Percentiles rank a stretch among this genome's conserved stretches.
Conservation (phyloP, 352 stramenopile species). For the Globisporangium mamillatum region DNA sequence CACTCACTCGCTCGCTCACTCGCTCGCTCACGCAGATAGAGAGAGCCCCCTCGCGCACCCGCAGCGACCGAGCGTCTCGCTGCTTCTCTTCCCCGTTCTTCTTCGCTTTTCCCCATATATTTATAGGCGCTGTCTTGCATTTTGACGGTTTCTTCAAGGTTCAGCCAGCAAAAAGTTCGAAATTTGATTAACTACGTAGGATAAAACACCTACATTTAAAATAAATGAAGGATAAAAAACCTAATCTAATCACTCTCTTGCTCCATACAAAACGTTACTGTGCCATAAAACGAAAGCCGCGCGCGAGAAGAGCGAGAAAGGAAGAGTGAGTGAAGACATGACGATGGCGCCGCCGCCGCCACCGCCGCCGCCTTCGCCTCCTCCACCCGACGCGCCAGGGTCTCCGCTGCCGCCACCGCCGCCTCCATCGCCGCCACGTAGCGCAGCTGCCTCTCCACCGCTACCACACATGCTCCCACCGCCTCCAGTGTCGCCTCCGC, state of each 20-base stretch:
- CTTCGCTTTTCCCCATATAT: neutral
- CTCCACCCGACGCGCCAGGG: neutral
- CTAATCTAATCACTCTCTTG: neutral
- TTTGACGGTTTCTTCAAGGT: too few species aligned
- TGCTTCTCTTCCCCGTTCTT: neutral
- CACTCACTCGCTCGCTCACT: neutral
- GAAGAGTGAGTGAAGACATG: neutral
- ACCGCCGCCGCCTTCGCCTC: conserved; percentile 1
- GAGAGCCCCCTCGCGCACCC: neutral
- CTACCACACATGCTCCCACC: neutral
- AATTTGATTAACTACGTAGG: too few species aligned
- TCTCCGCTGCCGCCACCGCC: conserved; percentile 4
- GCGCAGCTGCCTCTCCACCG: neutral
- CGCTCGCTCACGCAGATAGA: neutral
- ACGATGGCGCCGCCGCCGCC: conserved; percentile 4
- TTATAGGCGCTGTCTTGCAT: neutral
- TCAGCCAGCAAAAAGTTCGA: too few species aligned
- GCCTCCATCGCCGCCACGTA: neutral
- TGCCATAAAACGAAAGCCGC: neutral
- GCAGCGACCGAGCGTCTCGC: neutral
- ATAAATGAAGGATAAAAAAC: neutral
- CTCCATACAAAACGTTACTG: neutral
- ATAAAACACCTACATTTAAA: too few species aligned
- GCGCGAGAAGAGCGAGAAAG: too few species aligned
- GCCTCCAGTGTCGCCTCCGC: conserved; percentile 2